Evolutionary conservation across 2,329 filamentous ascomycete species (phyloP), one percentile per base, ranked within the genome.

Genomic region (Colletotrichum lini): DNA sequence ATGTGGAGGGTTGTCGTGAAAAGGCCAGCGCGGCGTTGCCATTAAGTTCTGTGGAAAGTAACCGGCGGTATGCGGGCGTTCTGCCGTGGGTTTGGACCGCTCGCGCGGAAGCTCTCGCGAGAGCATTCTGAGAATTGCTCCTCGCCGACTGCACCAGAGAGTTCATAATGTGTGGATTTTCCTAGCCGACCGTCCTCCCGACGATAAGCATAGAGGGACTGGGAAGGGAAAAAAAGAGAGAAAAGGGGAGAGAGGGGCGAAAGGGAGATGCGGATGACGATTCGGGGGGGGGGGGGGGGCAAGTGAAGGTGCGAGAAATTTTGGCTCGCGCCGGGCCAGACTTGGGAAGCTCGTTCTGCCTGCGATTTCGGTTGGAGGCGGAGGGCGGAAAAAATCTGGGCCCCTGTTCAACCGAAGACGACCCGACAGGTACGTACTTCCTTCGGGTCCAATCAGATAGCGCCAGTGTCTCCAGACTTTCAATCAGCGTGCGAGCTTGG

Each of bases 31-130:
- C 74, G 26, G 60, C 74, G 76, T 77, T 76, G 57, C 75, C 74
- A 50, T 73, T 75, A 65, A 76, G 59, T 47, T 75, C 47, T 74
- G 62, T 77, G 15, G 79, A 81, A 66, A 82, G 61, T 84, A 88
- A 83, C 80, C 86, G 83, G 77, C 83, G 80, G 74, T 84, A 86
- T 26, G 85, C 84, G 67, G 85, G 85, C 64, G 84, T 83, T 81
- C 83, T 85, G 78, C 83, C 80, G 73, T 81, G 77, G 65, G 82
- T 80, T 72, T 78, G 75, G 58, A 79, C 77, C 62, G 77, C 76
- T 72, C 82, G 80, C 68, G 81, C 78, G 74, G 84, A 81, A 64
- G 81, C 81, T 78, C 84, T 80, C 21, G 81, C 78, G 53, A 86
- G 78, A 74, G 80, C 81, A 75, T 79, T 79, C 73, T 85, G 80